These are phyloP conservation scores for Claviceps maximensis DNA, from an alignment of 2,329 filamentous ascomycete genomes.

Conservation along the genomic window DNA sequence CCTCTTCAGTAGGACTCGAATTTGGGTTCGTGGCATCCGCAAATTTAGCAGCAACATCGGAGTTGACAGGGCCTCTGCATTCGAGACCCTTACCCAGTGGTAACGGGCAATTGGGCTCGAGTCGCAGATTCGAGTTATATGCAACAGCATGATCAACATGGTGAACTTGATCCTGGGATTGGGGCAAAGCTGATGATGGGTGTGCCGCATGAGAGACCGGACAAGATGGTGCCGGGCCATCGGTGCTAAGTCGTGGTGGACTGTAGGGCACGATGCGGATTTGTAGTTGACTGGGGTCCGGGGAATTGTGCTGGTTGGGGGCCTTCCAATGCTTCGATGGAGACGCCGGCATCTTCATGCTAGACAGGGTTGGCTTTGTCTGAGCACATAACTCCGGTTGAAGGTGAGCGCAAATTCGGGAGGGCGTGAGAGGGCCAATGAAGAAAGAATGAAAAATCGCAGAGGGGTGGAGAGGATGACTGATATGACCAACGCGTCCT, in stretches of 20 bases:
- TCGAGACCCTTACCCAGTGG: neutral
- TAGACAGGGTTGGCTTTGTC: constrained; percentile 1
- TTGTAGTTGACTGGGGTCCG: constrained; percentile 15
- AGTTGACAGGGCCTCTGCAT: neutral
- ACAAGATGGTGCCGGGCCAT: constrained; percentile 15
- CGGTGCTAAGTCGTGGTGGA: constrained; percentile 22
- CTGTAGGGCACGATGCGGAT: constrained; percentile 27
- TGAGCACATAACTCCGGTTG: constrained; percentile 1
- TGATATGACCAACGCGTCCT: neutral
- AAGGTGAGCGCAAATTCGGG: neutral
- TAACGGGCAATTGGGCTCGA: neutral
- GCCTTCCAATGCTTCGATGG: neutral
- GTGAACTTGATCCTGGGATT: neutral
- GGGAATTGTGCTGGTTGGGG: neutral
- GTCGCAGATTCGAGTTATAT: neutral
- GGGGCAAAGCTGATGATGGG: neutral
- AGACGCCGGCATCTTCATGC: constrained; percentile 1
- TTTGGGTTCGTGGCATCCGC: neutral
- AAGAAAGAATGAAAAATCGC: neutral
- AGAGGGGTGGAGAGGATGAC: neutral
- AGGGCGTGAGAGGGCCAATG: neutral
- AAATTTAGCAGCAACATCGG: neutral
- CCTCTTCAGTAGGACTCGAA: neutral
- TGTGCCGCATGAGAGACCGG: constrained; percentile 13
- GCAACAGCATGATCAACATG: neutral